Evolutionary conservation across 2,329 filamentous ascomycete genomes (phyloP).

Genomic region (Fusarium burgessii): DNA sequence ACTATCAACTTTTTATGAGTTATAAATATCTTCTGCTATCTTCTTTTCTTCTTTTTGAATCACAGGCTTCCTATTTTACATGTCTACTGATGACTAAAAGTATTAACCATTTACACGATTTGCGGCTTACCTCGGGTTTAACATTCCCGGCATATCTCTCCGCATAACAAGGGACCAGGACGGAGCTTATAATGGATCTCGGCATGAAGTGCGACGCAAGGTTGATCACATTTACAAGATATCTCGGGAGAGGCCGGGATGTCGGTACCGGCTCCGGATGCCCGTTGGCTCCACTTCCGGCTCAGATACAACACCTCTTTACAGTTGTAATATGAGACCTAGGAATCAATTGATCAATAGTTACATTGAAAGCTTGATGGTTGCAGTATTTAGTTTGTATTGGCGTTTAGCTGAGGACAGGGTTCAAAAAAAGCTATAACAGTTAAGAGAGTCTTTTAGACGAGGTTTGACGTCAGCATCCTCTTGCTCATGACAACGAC

Average conservation of each 20-base stretch:
- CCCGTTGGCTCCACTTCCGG: conserved; percentile 17
- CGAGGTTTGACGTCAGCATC: background rate
- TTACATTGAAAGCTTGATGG: background rate
- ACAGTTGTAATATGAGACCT: conserved; percentile 3
- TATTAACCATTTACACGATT: background rate
- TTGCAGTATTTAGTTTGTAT: conserved; percentile 4
- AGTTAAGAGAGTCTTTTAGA: background rate
- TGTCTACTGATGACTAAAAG: background rate
- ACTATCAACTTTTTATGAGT: no score
- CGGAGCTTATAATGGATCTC: conserved; percentile 13
- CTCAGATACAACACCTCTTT: conserved; percentile 3
- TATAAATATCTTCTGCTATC: no score
- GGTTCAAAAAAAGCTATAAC: background rate
- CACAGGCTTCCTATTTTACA: background rate
- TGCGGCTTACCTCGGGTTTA: conserved; percentile 34
- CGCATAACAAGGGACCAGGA: background rate
- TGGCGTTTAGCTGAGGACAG: background rate
- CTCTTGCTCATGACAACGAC: conserved; percentile 5
- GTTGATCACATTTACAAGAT: conserved; percentile 28
- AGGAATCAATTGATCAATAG: background rate
- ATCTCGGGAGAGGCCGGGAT: conserved; percentile 35
- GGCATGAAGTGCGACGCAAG: conserved; percentile 23
- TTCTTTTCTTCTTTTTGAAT: background rate
- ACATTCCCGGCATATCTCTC: background rate
- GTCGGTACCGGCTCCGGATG: conserved; percentile 32